A percentile compares a stretch with the other conserved stretches of the same genome.
These are phyloP conservation scores for Hypsizygus marmoreus DNA, from an alignment of 768 basidiomycete genomes.

Conservation along the genomic window DNA sequence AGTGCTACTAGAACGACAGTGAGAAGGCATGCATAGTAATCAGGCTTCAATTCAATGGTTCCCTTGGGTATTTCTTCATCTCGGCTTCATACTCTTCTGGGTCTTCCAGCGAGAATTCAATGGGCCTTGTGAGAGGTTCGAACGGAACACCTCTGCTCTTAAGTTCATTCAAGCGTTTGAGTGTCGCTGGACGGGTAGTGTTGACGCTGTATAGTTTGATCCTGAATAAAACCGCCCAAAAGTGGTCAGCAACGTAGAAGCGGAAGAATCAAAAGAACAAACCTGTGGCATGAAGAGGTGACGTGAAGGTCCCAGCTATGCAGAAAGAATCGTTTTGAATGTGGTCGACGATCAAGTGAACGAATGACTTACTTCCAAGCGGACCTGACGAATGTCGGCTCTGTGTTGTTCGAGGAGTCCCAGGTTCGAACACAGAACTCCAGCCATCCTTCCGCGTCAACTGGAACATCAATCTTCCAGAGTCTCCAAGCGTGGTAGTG, in stretches of 20 bases:
- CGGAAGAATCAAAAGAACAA: neutral
- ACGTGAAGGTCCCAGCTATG: constrained; percentile 54
- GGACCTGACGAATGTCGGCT: constrained; percentile 55
- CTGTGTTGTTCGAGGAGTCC: constrained; percentile 61
- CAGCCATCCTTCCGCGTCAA: constrained; percentile 58
- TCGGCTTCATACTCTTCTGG: constrained; percentile 30
- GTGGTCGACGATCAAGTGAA: no score
- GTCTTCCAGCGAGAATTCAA: constrained; percentile 37
- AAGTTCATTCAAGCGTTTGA: constrained; percentile 41
- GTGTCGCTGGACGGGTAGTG: constrained; percentile 40
- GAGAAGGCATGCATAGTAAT: no score
- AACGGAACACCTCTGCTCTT: constrained; percentile 39
- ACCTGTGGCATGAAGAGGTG: constrained; percentile 49
- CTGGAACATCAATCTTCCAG: constrained; percentile 52
- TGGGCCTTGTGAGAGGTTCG: constrained; percentile 42
- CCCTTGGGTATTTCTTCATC: constrained; percentile 29
- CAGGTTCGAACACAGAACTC: constrained; percentile 57
- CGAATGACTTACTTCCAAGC: constrained; percentile 52
- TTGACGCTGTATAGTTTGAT: constrained; percentile 60
- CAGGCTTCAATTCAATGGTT: constrained; percentile 27
- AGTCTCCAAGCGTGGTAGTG: constrained; percentile 58
- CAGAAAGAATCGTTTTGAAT: neutral
- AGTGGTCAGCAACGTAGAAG: neutral
- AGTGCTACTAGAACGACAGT: no score
- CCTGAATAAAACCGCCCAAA: constrained; percentile 23